Percentiles rank a stretch among this genome's conserved stretches.
Evolutionary conservation across 1,284 basidiomycete species (phyloP).

Genomic region (Tremellales sp.): DNA sequence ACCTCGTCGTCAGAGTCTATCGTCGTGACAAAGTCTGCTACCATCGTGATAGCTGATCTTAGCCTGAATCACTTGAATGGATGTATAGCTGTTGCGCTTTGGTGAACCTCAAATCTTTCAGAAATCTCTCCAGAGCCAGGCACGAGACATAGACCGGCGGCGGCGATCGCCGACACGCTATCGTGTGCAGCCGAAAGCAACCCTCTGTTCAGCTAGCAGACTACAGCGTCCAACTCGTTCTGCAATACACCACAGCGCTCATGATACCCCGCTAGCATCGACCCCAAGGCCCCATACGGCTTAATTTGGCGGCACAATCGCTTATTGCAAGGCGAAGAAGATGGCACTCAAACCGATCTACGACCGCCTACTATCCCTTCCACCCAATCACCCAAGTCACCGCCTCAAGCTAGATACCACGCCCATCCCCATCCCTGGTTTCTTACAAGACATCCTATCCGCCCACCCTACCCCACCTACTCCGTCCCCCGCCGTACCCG

Average conservation of each 20-base stretch:
- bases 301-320: no score
- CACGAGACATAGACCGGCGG: background rate
- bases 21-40: constrained; percentile 47
- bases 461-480: constrained; percentile 2
- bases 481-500: constrained; percentile 1
- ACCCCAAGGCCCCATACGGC: no score
- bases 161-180: no score
- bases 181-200: no score
- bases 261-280: background rate
- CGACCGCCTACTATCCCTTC: no score
- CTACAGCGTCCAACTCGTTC: background rate
- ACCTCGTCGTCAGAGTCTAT: constrained; percentile 50
- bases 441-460: constrained; percentile 8
- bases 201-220: background rate
- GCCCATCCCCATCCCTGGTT: constrained; percentile 2
- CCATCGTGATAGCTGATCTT: constrained; percentile 17
- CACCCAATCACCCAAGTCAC: background rate
- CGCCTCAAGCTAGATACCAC: background rate
- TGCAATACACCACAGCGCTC: background rate
- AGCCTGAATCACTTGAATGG: background rate
- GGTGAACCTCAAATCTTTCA: background rate
- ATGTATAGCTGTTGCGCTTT: no score
- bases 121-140: background rate
- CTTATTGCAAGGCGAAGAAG: background rate
- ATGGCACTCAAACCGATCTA: background rate